A percentile compares a stretch with the other conserved stretches of the same genome.
Conservation (phyloP, 2,329 filamentous ascomycete species). For the Berkeleyomyces rouxiae region DNA sequence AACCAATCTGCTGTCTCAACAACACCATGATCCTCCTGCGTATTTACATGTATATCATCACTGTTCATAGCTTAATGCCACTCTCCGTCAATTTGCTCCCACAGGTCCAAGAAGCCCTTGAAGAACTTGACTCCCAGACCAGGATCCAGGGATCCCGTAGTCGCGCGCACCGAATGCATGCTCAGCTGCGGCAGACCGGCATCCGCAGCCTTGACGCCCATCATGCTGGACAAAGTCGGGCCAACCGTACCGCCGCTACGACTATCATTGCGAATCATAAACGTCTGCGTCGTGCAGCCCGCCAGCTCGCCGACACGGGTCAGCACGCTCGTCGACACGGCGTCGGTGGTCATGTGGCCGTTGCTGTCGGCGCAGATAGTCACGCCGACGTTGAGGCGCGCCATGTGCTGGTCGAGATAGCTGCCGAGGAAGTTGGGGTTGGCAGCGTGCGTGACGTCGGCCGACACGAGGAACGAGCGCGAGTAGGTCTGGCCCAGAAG, state of each 20-base stretch:
- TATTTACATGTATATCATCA: not conserved
- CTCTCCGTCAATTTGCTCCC: slow-evolving; percentile 68
- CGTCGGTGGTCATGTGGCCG: slow-evolving; percentile 91
- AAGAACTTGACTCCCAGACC: slow-evolving; percentile 79
- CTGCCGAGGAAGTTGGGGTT: slow-evolving; percentile 81
- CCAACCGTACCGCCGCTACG: slow-evolving; percentile 89
- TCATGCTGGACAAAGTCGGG: slow-evolving; percentile 64
- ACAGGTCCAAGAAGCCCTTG: slow-evolving; percentile 75
- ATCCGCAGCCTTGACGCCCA: slow-evolving; percentile 72
- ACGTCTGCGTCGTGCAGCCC: slow-evolving; percentile 59
- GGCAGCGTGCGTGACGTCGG: slow-evolving; percentile 84
- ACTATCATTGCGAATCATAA: slow-evolving; percentile 89
- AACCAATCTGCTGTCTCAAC: too few species aligned
- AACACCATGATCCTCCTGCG: not conserved
- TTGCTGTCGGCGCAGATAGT: slow-evolving; percentile 69
- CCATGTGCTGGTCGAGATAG: slow-evolving; percentile 75
- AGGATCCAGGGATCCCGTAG: slow-evolving; percentile 70
- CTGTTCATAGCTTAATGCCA: slow-evolving; percentile 32
- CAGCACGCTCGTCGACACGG: slow-evolving; percentile 66
- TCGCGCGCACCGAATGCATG: slow-evolving; percentile 87
- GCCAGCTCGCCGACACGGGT: slow-evolving; percentile 60
- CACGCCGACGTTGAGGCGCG: slow-evolving; percentile 76
- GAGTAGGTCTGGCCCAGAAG: slow-evolving; percentile 70
- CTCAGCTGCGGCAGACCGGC: slow-evolving; percentile 80
- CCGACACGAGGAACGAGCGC: slow-evolving; percentile 79